These are phyloP conservation scores for Globisporangium radiosum DNA, from an alignment of 352 stramenopile genomes.

Conservation along the genomic window DNA sequence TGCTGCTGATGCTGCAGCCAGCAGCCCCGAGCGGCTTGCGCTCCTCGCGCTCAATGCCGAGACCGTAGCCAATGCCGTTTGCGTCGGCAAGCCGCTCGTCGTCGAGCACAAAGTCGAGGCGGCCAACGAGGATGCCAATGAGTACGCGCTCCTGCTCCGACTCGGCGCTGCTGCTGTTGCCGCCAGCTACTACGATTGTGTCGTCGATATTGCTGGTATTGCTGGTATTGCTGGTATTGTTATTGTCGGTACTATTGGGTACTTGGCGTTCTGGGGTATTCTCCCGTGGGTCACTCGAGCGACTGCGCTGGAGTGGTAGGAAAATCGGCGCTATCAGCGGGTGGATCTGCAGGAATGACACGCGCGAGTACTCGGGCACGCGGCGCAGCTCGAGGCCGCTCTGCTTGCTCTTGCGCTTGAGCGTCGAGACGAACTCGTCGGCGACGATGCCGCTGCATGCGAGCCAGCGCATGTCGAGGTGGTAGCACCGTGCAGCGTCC, in stretches of 20 bases:
- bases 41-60: conserved; percentile 49
- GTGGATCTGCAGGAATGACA: conserved; percentile 70
- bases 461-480: conserved; percentile 72
- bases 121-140: conserved; percentile 27
- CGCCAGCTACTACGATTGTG: too few species aligned
- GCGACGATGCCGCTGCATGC: conserved; percentile 70
- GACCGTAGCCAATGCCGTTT: conserved; percentile 56
- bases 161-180: too few species aligned
- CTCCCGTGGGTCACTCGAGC: too few species aligned
- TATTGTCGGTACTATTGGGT: too few species aligned
- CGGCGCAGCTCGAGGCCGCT: conserved; percentile 54
- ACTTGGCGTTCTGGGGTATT: too few species aligned
- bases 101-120: conserved; percentile 57
- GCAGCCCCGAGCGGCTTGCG: conserved; percentile 13
- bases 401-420: conserved; percentile 65
- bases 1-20: background rate
- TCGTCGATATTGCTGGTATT: too few species aligned
- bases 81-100: conserved; percentile 61
- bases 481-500: conserved; percentile 47
- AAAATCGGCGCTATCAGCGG: conserved; percentile 63
- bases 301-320: conserved; percentile 27
- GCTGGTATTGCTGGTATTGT: too few species aligned
- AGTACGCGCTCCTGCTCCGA: conserved; percentile 18
- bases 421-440: conserved; percentile 63
- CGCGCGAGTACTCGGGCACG: conserved; percentile 68